Evolutionary conservation across 2,329 filamentous ascomycete species (phyloP).

Genomic region (Trichoderma lentiforme): DNA sequence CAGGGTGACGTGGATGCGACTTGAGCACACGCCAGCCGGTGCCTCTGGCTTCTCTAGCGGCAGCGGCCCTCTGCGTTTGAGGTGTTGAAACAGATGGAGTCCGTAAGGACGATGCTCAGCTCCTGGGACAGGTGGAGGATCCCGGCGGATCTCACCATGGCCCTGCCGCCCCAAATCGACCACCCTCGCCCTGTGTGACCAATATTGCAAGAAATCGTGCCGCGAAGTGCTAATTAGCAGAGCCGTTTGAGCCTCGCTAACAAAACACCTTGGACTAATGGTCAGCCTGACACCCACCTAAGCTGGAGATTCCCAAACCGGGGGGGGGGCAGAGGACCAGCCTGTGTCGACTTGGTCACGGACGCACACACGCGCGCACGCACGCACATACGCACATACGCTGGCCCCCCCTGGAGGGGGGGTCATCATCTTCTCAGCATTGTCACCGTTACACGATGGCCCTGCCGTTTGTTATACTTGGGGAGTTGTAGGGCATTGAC

Average conservation of each 20-base stretch:
- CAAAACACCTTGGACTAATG: neutral
- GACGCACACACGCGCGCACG: slow-evolving; percentile 1
- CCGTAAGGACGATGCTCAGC: neutral
- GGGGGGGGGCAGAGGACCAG: neutral
- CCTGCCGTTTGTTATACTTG: slow-evolving; percentile 4
- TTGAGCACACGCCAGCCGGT: slow-evolving; percentile 1
- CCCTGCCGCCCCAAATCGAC: neutral
- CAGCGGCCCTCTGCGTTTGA: slow-evolving; percentile 11
- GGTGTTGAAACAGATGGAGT: slow-evolving; percentile 1
- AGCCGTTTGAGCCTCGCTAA: neutral
- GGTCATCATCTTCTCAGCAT: slow-evolving; percentile 7
- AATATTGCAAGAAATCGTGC: neutral
- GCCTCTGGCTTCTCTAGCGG: slow-evolving; percentile 12
- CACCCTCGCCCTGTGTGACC: neutral
- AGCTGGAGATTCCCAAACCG: slow-evolving; percentile 5
- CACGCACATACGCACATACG: neutral
- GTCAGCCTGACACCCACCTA: neutral
- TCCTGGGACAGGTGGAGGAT: neutral
- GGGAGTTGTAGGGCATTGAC: neutral
- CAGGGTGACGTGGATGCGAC: neutral
- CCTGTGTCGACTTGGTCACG: neutral
- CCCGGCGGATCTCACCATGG: slow-evolving; percentile 2
- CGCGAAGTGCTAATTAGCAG: neutral
- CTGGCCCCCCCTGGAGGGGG: slow-evolving; percentile 7
- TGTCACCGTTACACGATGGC: slow-evolving; percentile 8